Evolutionary conservation across 2,329 filamentous ascomycete species (phyloP), one percentile per base, ranked within the genome.

Genomic region (Nigrograna mackinnonii): DNA sequence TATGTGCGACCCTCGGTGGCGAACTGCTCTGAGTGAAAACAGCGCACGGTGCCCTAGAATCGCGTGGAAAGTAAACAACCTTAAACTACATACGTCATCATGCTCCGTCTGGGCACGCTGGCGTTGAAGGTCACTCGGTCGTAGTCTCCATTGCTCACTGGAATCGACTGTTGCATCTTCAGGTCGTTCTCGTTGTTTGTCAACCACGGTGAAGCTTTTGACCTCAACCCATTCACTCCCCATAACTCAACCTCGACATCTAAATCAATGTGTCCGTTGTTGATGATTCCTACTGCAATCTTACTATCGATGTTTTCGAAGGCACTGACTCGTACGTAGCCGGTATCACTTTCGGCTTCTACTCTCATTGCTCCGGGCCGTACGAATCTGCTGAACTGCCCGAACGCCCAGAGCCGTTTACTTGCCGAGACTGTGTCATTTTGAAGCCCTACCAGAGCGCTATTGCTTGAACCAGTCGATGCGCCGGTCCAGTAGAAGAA

Each of bases 261-360:
- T 6, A 42, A 37, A 1, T 52, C 43, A n/a, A 20, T 39, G 22
- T 47, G 44, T 18, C 57, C 49, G n/a, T 57, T 54, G 19, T 67
- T 66, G 38, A 64, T 62, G 16, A 66, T 52, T 14, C 61, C 55
- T 9, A 66, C 52, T 2, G 58, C 60, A 7, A 57, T 45, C 4
- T 44, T 55, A 2, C 58, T 56, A 39, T 66, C 62, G 1, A 39
- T 44, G 36, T 61, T 62, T 26, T 44, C 47, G 33, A 61, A 63
- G 5, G 60, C 58, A 11, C 52, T 56, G 2, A 57, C 53, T n/a
- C 57, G 58, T 32, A 66, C 38, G 19, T 44, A 42, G 14, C 46
- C 46, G 19, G 46, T 47, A 36, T 44, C 44, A 6, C 64, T 61
- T 4, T 45, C 48, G 3, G 61, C 58, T 16, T 54, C 60, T 26